Conservation (phyloP, 805 yeast species). For the Lipomyces orientalis region DNA sequence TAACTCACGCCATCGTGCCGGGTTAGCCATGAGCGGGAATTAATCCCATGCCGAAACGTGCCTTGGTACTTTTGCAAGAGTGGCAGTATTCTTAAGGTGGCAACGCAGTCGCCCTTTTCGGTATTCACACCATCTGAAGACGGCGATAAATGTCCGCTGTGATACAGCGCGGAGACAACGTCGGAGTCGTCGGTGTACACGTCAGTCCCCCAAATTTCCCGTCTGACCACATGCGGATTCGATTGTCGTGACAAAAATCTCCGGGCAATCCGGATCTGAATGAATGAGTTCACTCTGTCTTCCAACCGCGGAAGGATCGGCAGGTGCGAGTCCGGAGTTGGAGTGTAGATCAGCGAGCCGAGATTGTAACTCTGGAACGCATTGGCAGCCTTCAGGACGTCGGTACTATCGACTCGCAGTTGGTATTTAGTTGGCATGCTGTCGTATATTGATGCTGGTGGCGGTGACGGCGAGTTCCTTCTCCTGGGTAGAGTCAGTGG, state of each 20-base stretch:
- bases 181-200: slow-evolving; percentile 95
- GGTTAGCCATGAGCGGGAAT: slow-evolving; percentile 74
- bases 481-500: neutral
- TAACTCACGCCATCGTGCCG: slow-evolving; percentile 82
- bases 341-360: slow-evolving; percentile 63
- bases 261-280: slow-evolving; percentile 64
- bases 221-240: slow-evolving; percentile 51
- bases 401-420: slow-evolving; percentile 48
- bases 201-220: slow-evolving; percentile 89
- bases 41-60: slow-evolving; percentile 67
- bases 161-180: slow-evolving; percentile 72
- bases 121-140: slow-evolving; percentile 42
- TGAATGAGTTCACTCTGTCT: slow-evolving; percentile 46
- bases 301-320: slow-evolving; percentile 40
- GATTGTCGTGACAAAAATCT: slow-evolving; percentile 49
- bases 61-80: slow-evolving; percentile 69
- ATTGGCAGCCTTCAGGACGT: slow-evolving; percentile 50
- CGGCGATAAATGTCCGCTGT: slow-evolving; percentile 69
- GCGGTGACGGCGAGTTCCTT: slow-evolving; percentile 13
- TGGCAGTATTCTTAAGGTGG: slow-evolving; percentile 70
- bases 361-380: slow-evolving; percentile 55
- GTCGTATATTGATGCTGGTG: slow-evolving; percentile 12
- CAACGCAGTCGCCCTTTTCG: slow-evolving; percentile 58
- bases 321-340: slow-evolving; percentile 10
- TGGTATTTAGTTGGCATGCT: slow-evolving; percentile 3